Base-by-base conservation (phyloP, 768 basidiomycete genomes). In the Phanerodontia chrysosporium region DNA sequence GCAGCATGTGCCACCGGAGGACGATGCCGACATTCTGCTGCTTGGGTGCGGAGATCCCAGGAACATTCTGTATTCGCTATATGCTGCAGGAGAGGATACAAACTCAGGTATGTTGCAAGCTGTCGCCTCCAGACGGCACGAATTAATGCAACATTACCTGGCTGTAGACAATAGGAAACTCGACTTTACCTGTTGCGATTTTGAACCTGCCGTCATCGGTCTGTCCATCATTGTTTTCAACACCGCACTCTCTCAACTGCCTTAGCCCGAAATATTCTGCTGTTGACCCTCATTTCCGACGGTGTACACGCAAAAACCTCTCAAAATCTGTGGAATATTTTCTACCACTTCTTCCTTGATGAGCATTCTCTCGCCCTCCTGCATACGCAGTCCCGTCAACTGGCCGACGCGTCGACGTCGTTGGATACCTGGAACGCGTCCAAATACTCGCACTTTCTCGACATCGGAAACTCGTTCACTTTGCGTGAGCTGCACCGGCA, bases 11-110 rank as follows among this genome's bases (percentile, higher is more conserved):
- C 68, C 80, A 58, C 77, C 78, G 0, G 82, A 82, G 60, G 67
- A 75, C 53, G 54, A 68, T n/a, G 82, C 80, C 6, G 67, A 76
- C n/a, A 66, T 84, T 25, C 72, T 86, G 3, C 74, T 83, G 18
- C 71, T 84, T 28, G 83, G 78, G 24, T 85, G 83, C 62, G 83
- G 83, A 16, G 85, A 86, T 63, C 78, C 80, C 12, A 71, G 83
- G 28, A 81, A 76, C 55, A 76, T 85, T 10, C 57, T 86, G 14
- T 82, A 80, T 64, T 84, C 83, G 0, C 56, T 82, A 1, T 68
- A 67, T 58, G 58, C 64, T n/a, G 73, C 76, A 56, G 62, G 44
- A 12, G 35, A 56, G 24, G 52, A 63, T 45, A 2, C 13, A 24
- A 51, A n/a, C n/a, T n/a, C n/a, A n/a, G n/a, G n/a, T n/a, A n/a